Evolutionary conservation across 2,329 filamentous ascomycete species (phyloP).

Genomic region (Aureobasidium sp.): DNA sequence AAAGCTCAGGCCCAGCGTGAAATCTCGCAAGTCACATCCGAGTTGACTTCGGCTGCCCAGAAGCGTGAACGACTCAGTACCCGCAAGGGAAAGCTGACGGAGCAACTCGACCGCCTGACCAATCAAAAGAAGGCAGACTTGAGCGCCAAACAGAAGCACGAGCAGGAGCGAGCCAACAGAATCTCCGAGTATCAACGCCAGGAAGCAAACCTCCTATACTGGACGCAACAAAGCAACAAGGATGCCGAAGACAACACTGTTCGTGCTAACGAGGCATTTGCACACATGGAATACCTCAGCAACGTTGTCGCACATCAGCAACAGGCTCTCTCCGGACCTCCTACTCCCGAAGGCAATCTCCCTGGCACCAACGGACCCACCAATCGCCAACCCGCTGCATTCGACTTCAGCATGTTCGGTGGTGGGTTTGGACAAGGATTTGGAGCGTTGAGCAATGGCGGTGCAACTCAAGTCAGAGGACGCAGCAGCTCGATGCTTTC

Average conservation of each 20-base stretch:
- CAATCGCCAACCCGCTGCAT: conserved; percentile 17
- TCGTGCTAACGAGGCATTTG: conserved; percentile 32
- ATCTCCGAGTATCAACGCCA: conserved; percentile 27
- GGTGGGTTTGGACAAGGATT: conserved; percentile 11
- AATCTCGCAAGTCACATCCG: conserved; percentile 54
- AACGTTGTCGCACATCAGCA: conserved; percentile 20
- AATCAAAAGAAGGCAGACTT: conserved; percentile 55
- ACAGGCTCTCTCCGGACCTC: conserved; percentile 18
- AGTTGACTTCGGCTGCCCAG: conserved; percentile 54
- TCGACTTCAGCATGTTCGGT: conserved; percentile 15
- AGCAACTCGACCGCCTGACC: conserved; percentile 61
- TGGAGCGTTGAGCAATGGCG: conserved; percentile 9
- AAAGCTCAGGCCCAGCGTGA: conserved; percentile 56
- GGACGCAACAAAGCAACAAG: conserved; percentile 30
- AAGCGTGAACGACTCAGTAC: conserved; percentile 65
- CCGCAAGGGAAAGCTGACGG: conserved; percentile 63
- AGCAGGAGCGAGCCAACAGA: conserved; percentile 22
- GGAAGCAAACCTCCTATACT: conserved; percentile 29
- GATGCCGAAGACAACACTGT: conserved; percentile 29
- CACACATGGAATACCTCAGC: conserved; percentile 26
- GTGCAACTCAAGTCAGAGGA: conserved; percentile 31
- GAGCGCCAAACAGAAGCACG: conserved; percentile 26
- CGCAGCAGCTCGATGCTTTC: conserved; percentile 46
- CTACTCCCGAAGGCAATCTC: conserved; percentile 52
- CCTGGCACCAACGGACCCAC: conserved; percentile 38